Evolutionary conservation across 1,284 basidiomycete genomes (phyloP).

Genomic region (Fomitopsis betulina): DNA sequence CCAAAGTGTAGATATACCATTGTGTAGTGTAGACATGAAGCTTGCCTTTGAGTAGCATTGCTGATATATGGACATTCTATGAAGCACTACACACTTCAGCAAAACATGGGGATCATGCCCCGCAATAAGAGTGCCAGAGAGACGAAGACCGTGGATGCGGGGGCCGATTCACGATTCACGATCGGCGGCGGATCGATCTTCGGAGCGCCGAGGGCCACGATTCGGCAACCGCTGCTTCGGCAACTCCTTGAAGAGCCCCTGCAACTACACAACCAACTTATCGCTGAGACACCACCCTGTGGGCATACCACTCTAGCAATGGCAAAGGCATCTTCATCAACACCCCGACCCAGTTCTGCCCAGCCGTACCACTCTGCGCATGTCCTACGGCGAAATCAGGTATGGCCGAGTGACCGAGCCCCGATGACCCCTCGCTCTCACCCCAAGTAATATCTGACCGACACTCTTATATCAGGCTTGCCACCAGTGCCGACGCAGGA

Average conservation of each 20-base stretch:
- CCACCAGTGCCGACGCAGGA: constrained; percentile 63
- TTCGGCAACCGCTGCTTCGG: background rate
- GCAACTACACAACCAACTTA: background rate
- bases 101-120: too few species aligned
- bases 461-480: constrained; percentile 23
- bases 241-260: background rate
- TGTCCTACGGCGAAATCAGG: constrained; percentile 20
- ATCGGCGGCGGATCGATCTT: too few species aligned
- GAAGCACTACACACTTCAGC: too few species aligned
- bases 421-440: background rate
- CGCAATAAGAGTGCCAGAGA: too few species aligned
- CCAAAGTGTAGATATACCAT: background rate
- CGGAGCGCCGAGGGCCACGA: too few species aligned
- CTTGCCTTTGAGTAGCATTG: too few species aligned
- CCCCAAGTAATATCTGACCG: background rate
- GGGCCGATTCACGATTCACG: too few species aligned
- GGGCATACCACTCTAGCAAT: constrained; percentile 9
- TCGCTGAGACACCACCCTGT: background rate
- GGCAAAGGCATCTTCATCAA: constrained; percentile 15
- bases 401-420: constrained; percentile 1
- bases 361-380: constrained; percentile 14
- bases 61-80: too few species aligned
- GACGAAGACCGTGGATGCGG: too few species aligned
- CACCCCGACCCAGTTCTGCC: constrained; percentile 1
- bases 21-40: background rate